These are phyloP conservation scores for Asterella californica DNA, from an alignment of 225 moss, liverwort and hornwort genomes.

Conservation along the genomic window DNA sequence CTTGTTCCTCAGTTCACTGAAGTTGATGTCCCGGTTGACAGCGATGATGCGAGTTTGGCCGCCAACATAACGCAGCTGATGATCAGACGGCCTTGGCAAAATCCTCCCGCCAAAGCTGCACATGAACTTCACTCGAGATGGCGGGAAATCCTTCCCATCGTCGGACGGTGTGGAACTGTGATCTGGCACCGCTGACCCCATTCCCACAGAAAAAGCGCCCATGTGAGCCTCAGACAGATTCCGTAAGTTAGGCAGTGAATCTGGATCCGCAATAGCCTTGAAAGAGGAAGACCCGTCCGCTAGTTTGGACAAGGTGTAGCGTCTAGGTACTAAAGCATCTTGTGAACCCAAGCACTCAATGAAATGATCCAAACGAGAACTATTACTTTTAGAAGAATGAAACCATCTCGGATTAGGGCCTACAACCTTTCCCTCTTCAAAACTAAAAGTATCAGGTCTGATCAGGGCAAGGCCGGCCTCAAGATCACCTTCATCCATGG, in stretches of 20 bases:
- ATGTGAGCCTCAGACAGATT: slow-evolving; percentile 38
- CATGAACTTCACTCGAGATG: slow-evolving; percentile 80
- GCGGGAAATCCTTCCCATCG: slow-evolving; percentile 57
- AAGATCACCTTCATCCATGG: slow-evolving; percentile 74
- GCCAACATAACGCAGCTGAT: slow-evolving; percentile 86
- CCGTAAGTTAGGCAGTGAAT: slow-evolving; percentile 28
- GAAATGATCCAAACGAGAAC: slow-evolving; percentile 36
- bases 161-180: slow-evolving; percentile 71
- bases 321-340: slow-evolving; percentile 28
- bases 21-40: slow-evolving; percentile 75
- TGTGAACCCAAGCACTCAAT: slow-evolving; percentile 30
- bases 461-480: slow-evolving; percentile 28
- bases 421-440: slow-evolving; percentile 29
- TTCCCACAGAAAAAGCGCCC: slow-evolving; percentile 50
- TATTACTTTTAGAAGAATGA: slow-evolving; percentile 34
- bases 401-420: slow-evolving; percentile 29
- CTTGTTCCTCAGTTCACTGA: slow-evolving; percentile 62
- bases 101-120: slow-evolving; percentile 99
- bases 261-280: slow-evolving; percentile 28
- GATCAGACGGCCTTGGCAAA: slow-evolving; percentile 83
- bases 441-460: slow-evolving; percentile 29
- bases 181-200: slow-evolving; percentile 54
- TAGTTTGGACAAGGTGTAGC: slow-evolving; percentile 20
- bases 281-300: slow-evolving; percentile 26
- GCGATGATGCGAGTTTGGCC: slow-evolving; percentile 87